A percentile compares a stretch with the other conserved stretches of the same genome.
Conservation (phyloP, 2,329 filamentous ascomycete species). For the Penicillium aurantiogriseum region DNA sequence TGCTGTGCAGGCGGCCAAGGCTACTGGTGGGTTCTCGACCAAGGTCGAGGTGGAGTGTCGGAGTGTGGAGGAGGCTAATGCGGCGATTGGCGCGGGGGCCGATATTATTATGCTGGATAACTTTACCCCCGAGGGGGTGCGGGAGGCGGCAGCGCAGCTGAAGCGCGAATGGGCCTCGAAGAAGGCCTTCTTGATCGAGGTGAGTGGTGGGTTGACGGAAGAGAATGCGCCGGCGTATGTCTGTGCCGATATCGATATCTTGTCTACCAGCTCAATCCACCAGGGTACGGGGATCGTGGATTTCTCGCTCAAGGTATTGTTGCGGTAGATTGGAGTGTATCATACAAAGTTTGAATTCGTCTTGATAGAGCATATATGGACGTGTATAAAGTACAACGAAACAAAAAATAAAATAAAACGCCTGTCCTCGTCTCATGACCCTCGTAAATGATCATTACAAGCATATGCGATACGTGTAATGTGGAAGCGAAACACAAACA, state of each 20-base stretch:
- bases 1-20: constrained; percentile 79
- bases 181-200: constrained; percentile 77
- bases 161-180: constrained; percentile 76
- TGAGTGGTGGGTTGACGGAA: constrained; percentile 83
- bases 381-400: constrained; percentile 21
- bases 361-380: constrained; percentile 11
- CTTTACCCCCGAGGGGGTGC: constrained; percentile 77
- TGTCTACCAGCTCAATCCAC: constrained; percentile 95
- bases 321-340: constrained; percentile 28
- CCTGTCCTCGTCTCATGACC: constrained; percentile 15
- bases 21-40: constrained; percentile 80
- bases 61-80: constrained; percentile 81
- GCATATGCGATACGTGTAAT: constrained; percentile 10
- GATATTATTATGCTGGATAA: constrained; percentile 98
- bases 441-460: constrained; percentile 21
- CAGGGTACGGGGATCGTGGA: constrained; percentile 93
- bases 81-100: constrained; percentile 85
- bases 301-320: constrained; percentile 84
- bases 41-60: constrained; percentile 98
- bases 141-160: constrained; percentile 68
- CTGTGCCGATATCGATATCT: constrained; percentile 80
- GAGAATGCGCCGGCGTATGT: constrained; percentile 78
- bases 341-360: constrained; percentile 1
- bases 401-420: constrained; percentile 12
- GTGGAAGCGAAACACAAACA: constrained; percentile 9